Percentiles rank a stretch among this genome's conserved stretches.
phyloP scores from a whole-genome alignment of 768 basidiomycete genomes.

The Trametes punicea region DNA sequence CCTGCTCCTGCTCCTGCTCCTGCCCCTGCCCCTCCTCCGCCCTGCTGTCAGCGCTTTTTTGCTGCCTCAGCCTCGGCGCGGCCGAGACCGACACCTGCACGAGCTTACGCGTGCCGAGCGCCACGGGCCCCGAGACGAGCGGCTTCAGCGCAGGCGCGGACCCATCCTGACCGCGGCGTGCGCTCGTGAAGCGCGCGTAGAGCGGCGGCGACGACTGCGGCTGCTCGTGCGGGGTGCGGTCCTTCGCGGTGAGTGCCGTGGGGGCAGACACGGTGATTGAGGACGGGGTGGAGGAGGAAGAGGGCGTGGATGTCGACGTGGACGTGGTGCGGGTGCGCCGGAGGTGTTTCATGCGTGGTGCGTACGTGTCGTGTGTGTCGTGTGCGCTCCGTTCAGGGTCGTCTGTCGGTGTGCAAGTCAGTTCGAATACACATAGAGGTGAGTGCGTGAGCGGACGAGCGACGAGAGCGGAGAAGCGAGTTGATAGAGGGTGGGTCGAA shows the following conservation, averaged over 20 bases:
- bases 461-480: neutral
- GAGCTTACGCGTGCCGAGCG: constrained; percentile 16
- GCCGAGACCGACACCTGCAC: neutral
- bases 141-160: constrained; percentile 6
- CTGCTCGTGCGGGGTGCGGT: neutral
- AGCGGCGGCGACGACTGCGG: constrained; percentile 26
- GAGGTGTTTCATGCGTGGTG: constrained; percentile 14
- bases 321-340: constrained; percentile 14
- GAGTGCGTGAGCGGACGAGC: neutral
- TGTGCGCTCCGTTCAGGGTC: neutral
- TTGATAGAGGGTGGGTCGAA: neutral
- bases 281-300: neutral
- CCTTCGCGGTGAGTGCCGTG: neutral
- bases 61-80: neutral
- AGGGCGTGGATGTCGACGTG: constrained; percentile 5
- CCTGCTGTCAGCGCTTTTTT: neutral
- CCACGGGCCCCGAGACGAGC: constrained; percentile 27
- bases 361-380: neutral
- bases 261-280: neutral
- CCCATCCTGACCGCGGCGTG: constrained; percentile 5
- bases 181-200: constrained; percentile 28
- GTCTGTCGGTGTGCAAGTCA: neutral
- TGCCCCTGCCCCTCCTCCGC: neutral
- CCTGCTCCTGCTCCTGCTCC: neutral
- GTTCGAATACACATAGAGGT: neutral